Evolutionary conservation across 2,329 filamentous ascomycete genomes (phyloP).

Genomic region (Xylaria hypoxylon): DNA sequence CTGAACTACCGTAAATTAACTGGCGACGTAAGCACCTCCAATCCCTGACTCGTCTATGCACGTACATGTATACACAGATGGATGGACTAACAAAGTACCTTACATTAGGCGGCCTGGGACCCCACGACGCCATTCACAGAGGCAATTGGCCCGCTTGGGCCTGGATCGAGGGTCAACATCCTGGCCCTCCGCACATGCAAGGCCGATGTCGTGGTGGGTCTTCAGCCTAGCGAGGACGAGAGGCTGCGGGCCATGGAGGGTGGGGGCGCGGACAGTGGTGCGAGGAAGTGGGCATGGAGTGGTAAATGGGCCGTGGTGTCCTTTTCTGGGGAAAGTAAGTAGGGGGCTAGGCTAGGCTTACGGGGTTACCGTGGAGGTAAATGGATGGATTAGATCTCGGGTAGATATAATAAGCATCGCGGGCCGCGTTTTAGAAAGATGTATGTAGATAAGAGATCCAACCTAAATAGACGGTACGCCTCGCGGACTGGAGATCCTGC

Average conservation of each 20-base stretch:
- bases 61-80: background rate
- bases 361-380: background rate
- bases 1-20: conserved; percentile 95
- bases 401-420: background rate
- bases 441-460: conserved; percentile 9
- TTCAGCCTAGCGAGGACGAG: conserved; percentile 86
- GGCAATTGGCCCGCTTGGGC: conserved; percentile 87
- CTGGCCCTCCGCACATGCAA: conserved; percentile 94
- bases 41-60: background rate
- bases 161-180: conserved; percentile 82
- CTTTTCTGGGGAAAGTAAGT: conserved; percentile 71
- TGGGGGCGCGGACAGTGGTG: conserved; percentile 76
- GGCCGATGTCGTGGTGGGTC: conserved; percentile 91
- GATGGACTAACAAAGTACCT: conserved; percentile 8
- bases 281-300: conserved; percentile 91
- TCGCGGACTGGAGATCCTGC: background rate
- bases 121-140: conserved; percentile 86
- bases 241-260: conserved; percentile 74
- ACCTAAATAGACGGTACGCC: conserved; percentile 11
- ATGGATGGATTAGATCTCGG: background rate
- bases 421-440: background rate
- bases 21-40: conserved; percentile 76
- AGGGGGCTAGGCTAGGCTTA: background rate
- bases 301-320: conserved; percentile 98
- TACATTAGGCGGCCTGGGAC: conserved; percentile 77